phyloP scores from a whole-genome alignment of 2,329 filamentous ascomycete species.

The Calonectria montana region DNA sequence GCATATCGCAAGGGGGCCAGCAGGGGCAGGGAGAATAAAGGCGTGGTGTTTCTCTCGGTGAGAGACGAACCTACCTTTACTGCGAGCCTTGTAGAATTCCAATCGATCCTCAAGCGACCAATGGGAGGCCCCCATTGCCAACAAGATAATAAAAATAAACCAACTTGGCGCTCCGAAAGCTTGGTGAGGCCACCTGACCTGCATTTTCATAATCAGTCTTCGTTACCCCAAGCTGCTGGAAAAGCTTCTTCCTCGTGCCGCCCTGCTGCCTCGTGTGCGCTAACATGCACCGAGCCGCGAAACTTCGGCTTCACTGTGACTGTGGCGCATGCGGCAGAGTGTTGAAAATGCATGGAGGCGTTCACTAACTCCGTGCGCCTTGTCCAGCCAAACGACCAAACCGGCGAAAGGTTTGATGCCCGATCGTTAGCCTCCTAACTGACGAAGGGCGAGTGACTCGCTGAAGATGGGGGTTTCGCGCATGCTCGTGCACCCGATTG shows the following conservation, averaged over 20 bases:
- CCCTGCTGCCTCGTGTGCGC: neutral
- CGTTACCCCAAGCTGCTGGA: neutral
- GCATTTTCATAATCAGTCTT: slow-evolving; percentile 5
- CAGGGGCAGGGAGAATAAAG: neutral
- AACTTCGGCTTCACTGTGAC: neutral
- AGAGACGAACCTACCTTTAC: neutral
- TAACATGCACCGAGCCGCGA: neutral
- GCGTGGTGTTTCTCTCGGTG: neutral
- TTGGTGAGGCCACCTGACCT: neutral
- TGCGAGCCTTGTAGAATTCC: neutral
- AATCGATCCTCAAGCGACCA: neutral
- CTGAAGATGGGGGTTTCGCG: neutral
- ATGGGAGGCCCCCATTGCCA: neutral
- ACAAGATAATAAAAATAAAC: neutral
- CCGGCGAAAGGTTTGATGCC: neutral
- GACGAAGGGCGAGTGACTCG: neutral
- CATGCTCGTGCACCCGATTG: neutral
- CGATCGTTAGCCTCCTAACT: neutral
- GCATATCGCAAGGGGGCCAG: neutral
- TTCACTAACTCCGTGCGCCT: slow-evolving; percentile 2
- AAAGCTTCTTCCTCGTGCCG: neutral
- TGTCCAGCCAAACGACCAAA: neutral
- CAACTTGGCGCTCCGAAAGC: neutral
- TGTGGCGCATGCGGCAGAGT: neutral
- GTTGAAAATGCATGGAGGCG: neutral